These are phyloP conservation scores for Coniochaeta sp. DNA, from an alignment of 2,329 filamentous ascomycete genomes.

Conservation along the genomic window DNA sequence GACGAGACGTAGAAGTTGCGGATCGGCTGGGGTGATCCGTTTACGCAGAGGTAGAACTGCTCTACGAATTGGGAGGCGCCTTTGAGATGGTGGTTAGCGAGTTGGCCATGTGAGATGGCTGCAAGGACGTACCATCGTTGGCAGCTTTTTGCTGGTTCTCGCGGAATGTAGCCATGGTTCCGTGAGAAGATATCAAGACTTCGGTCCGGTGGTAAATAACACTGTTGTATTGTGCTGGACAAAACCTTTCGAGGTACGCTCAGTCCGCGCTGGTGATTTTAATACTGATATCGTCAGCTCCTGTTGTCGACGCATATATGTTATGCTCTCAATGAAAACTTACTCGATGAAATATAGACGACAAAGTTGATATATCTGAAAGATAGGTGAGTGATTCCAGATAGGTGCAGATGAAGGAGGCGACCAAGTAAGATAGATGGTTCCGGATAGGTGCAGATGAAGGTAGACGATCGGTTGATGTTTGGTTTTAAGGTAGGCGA, in stretches of 20 bases:
- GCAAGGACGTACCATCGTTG: background rate
- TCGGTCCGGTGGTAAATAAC: background rate
- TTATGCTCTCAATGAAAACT: background rate
- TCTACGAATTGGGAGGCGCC: constrained; percentile 67
- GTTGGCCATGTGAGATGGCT: too few species aligned
- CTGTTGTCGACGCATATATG: background rate
- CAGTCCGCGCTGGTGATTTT: background rate
- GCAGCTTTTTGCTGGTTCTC: constrained; percentile 1
- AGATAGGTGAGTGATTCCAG: background rate
- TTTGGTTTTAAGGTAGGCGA: background rate
- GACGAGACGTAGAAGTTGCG: constrained; percentile 63
- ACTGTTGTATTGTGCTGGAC: background rate
- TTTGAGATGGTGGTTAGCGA: constrained; percentile 28
- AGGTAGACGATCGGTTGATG: background rate
- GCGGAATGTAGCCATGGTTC: background rate
- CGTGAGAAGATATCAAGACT: background rate
- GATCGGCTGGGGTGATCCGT: constrained; percentile 58
- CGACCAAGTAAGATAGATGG: too few species aligned
- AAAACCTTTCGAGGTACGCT: background rate
- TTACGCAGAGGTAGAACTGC: constrained; percentile 52
- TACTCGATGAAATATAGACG: background rate
- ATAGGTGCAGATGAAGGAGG: background rate
- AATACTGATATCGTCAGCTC: background rate
- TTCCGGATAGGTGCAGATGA: background rate
- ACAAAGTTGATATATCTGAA: too few species aligned